A percentile compares a stretch with the other conserved stretches of the same genome.
Conservation (phyloP, 345 rosid genomes). For the Hibiscus syriacus region DNA sequence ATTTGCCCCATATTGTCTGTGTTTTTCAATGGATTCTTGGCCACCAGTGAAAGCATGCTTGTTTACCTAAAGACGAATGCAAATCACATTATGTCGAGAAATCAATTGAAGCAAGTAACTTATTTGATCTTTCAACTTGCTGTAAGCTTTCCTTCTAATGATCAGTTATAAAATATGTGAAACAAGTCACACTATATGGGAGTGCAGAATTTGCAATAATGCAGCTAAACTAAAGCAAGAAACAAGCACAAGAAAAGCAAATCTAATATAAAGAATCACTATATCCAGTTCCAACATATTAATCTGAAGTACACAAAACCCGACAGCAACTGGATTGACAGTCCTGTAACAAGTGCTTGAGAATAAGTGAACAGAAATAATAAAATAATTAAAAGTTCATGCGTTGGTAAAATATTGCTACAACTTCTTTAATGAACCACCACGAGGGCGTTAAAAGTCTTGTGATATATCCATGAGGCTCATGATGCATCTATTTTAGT, state of each 20-base stretch:
- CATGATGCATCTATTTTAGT: not conserved
- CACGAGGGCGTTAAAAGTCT: not conserved
- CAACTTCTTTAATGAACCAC: not conserved
- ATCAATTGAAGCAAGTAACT: not conserved
- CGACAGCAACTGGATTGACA: not conserved
- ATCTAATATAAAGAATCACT: not conserved
- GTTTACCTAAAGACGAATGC: conserved; percentile 45
- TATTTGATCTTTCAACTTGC: not conserved
- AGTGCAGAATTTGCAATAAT: not conserved
- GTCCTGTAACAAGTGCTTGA: not conserved
- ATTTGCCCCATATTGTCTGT: conserved; percentile 70
- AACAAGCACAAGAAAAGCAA: not conserved
- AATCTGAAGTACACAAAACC: not conserved
- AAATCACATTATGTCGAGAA: not conserved
- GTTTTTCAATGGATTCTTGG: conserved; percentile 64
- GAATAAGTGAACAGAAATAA: not conserved
- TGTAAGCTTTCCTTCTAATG: not conserved
- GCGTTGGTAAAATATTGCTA: not conserved
- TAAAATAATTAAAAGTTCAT: not conserved
- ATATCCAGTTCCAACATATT: not conserved
- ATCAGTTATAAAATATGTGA: not conserved
- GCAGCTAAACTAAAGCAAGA: not conserved
- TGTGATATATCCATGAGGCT: not conserved
- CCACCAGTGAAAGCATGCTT: conserved; percentile 83
- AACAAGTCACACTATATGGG: not conserved